These are phyloP conservation scores for Cyclocybe cylindracea DNA, from an alignment of 768 basidiomycete genomes.

Conservation along the genomic window DNA sequence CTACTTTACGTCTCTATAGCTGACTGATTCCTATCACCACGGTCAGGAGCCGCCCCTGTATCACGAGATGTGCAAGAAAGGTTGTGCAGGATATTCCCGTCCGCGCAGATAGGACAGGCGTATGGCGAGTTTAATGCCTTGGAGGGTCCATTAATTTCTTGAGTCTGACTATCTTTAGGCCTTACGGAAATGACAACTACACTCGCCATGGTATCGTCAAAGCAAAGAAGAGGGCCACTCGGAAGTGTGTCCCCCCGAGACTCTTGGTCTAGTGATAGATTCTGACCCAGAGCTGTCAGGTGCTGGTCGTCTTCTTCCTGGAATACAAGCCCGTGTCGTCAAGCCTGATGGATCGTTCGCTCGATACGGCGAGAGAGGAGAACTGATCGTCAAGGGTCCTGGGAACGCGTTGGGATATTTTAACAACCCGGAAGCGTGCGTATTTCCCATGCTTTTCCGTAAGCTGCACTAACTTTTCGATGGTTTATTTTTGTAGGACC, in stretches of 20 bases:
- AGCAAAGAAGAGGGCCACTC: slow-evolving; percentile 39
- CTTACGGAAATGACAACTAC: slow-evolving; percentile 44
- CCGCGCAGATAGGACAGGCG: slow-evolving; percentile 56
- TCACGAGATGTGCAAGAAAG: slow-evolving; percentile 49
- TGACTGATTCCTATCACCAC: slow-evolving; percentile 25
- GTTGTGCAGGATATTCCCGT: slow-evolving; percentile 46
- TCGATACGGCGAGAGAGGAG: slow-evolving; percentile 45
- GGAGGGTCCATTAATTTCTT: background rate
- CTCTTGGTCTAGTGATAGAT: slow-evolving; percentile 12
- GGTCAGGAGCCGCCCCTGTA: slow-evolving; percentile 58
- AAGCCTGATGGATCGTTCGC: slow-evolving; percentile 47
- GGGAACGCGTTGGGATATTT: slow-evolving; percentile 43
- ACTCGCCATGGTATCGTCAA: slow-evolving; percentile 44
- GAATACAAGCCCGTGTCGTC: slow-evolving; percentile 43
- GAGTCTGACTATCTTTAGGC: slow-evolving; percentile 6
- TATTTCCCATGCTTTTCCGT: slow-evolving; percentile 18
- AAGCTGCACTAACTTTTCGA: slow-evolving; percentile 1
- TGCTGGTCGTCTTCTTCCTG: slow-evolving; percentile 45
- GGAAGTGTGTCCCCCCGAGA: slow-evolving; percentile 29
- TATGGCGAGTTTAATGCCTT: slow-evolving; percentile 43
- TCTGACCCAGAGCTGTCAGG: slow-evolving; percentile 22
- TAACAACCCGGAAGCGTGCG: slow-evolving; percentile 53
- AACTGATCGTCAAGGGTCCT: slow-evolving; percentile 48
- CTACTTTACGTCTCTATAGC: background rate
- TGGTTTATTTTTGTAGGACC: slow-evolving; percentile 39